Conservation (phyloP, 2,329 filamentous ascomycete species). For the Aspergillus nomiae region DNA sequence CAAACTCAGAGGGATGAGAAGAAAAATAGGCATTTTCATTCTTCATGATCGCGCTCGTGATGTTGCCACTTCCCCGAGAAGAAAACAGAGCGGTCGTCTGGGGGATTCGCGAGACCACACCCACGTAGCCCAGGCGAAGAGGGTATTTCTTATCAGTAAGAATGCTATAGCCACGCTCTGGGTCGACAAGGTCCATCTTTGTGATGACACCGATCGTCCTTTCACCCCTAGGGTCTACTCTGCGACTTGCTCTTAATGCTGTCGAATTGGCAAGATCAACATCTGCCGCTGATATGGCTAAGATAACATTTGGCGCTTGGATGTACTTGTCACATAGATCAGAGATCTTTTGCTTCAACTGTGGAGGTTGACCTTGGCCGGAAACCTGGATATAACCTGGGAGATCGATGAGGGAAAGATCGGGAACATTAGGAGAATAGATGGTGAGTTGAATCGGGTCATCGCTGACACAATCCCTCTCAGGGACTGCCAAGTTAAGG, state of each 20-base stretch:
- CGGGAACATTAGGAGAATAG: constrained; percentile 92
- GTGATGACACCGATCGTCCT: constrained; percentile 98
- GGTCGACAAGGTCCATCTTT: constrained; percentile 97
- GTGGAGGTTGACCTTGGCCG: constrained; percentile 82
- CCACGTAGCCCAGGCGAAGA: constrained; percentile 91
- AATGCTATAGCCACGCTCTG: constrained; percentile 74
- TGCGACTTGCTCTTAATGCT: constrained; percentile 81
- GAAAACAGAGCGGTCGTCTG: constrained; percentile 72
- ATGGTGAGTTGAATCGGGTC: constrained; percentile 96
- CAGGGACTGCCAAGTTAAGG: constrained; percentile 88
- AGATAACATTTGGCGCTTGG: constrained; percentile 89
- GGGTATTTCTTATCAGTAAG: constrained; percentile 91
- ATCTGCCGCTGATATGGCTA: constrained; percentile 96
- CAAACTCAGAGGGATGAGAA: constrained; percentile 78
- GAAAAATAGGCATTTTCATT: constrained; percentile 89
- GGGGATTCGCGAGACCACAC: constrained; percentile 85
- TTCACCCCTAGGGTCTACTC: constrained; percentile 92
- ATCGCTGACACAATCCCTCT: constrained; percentile 88
- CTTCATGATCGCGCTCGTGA: constrained; percentile 77
- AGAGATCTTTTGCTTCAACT: constrained; percentile 93
- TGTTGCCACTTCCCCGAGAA: constrained; percentile 76
- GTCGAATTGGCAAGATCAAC: constrained; percentile 97
- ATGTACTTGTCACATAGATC: constrained; percentile 99
- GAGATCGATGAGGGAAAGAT: constrained; percentile 92
- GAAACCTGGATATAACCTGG: constrained; percentile 97